Base-by-base conservation (phyloP, 2,329 filamentous ascomycete genomes). In the Teratosphaeria gauchensis region DNA sequence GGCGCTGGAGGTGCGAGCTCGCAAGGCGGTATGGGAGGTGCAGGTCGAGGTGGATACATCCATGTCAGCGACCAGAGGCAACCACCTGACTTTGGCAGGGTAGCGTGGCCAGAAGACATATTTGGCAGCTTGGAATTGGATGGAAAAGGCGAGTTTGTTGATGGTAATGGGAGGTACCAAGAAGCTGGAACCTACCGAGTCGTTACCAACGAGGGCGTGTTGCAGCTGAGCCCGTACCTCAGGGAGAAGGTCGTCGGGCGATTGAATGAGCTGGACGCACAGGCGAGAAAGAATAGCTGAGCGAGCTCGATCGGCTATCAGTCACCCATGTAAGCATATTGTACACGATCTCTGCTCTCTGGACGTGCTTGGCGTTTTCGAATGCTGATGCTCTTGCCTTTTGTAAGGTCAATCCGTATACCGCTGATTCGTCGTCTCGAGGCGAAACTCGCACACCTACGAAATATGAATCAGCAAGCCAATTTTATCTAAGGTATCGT, bases 41-140 rank as follows among this genome's bases (percentile, higher is more conserved):
- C 73, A 16, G 82, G 82, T 1, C 73, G 80, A 62, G 83, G 83
- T 21, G 84, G 84, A 1, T 85, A 79, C 73, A 81, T 86, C 48
- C 84, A 86, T 66, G 76, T 86, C n/a, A 84, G 79, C 42, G 84
- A 86, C 65, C 70, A 71, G 66, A 73, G 84, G 60, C 79, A 81
- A 61, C 82, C 83, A 38, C 83, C 84, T 2, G 84, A 86, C 60
- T 86, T 78, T 70, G 84, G 84, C 1, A 70, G 84, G n/a, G 84
- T 85, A 61, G 81, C 84, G 56, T 84, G 80, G 79, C 83, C 84
- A 0, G 84, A 86, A 68, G 84, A 86, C 71, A 86, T 86, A 55
- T 82, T 86, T 66, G 84, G 84, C 14, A 85, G 82, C 64, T 67
- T 86, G 28, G 83, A 86, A 69, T 80, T 86, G 4, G 82, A 85